Percentiles rank a stretch among this genome's conserved stretches.
Conservation (phyloP, 805 yeast genomes). For the Schwanniomyces sp. region DNA sequence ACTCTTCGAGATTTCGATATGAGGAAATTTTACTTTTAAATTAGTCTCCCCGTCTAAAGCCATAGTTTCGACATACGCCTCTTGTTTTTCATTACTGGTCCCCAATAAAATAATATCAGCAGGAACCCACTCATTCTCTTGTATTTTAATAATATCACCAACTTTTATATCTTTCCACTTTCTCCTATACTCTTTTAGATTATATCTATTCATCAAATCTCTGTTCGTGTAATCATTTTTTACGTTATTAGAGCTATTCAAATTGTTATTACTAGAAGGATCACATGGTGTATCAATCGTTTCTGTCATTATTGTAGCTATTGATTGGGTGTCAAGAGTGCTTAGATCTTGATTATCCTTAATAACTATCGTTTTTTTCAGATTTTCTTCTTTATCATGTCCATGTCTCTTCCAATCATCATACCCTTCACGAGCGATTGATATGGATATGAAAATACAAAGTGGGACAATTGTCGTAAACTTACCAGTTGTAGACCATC, state of each 20-base stretch:
- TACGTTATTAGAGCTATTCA: constrained; percentile 4
- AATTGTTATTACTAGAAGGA: constrained; percentile 1
- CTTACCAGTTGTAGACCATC: constrained; percentile 97
- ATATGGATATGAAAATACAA: constrained; percentile 79
- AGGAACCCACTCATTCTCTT: constrained; percentile 89
- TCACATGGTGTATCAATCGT: constrained; percentile 21
- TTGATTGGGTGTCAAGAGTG: constrained; percentile 35
- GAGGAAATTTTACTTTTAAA: constrained; percentile 72
- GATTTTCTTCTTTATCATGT: constrained; percentile 84
- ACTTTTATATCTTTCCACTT: constrained; percentile 80
- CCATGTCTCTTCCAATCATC: constrained; percentile 89
- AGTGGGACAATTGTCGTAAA: constrained; percentile 92
- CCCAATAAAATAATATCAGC: constrained; percentile 82
- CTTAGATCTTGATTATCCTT: constrained; percentile 29
- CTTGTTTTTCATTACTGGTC: constrained; percentile 62
- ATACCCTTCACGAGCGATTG: constrained; percentile 89
- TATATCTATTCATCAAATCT: constrained; percentile 24
- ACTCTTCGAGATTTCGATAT: constrained; percentile 55
- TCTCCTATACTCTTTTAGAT: constrained; percentile 29
- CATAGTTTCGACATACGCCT: constrained; percentile 87
- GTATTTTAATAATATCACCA: constrained; percentile 78
- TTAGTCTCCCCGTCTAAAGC: constrained; percentile 98
- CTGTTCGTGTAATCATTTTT: constrained; percentile 11
- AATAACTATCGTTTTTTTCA: constrained; percentile 30
- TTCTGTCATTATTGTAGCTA: constrained; percentile 39